Base-by-base conservation (phyloP, 306 rosid genomes). In the Trifolium dubium region DNA sequence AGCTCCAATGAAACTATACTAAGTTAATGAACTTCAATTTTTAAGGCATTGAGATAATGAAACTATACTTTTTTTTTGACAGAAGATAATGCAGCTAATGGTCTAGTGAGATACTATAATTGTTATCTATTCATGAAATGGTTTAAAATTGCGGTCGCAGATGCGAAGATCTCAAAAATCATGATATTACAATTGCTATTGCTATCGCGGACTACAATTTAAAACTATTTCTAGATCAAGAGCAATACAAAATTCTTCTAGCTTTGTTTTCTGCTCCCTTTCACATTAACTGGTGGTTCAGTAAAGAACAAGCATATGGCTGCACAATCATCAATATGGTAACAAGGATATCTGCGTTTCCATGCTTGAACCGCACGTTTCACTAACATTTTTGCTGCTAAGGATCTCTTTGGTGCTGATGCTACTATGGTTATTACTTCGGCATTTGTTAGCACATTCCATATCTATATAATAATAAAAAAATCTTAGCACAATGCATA, bases 401-500 rank as follows among this genome's bases (percentile, higher is more conserved):
- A 50, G 13, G 89, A 86, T 71, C 89, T 81, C 51, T 35, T 89
- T 77, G 69, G 85, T 23, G 92, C 87, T 5, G 92, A 86, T 43
- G 89, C 88, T 61, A 91, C 93, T 69, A 89, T 82, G 70, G 64
- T 83, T 47, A 93, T 80, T 41, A 88, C 97, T 76, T 91, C 91
- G 8, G 4, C 65, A 80, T 93, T 93, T 19, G 97, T 67, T 30
- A 93, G 59, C 46, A 86, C 97, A 82, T 88, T 93, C 98, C 97
- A 91, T 46, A 93, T 18, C 98, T 93, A 88, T 40, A 53, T 11
- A 62, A n/a, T 8, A 62, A 18, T 8, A 8, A 18, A 59, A 2
- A 34, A 44, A 1, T 3, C 11, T 32, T 72, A 71, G 15, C 14
- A 10, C 9, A 0, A 19, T 55, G 31, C 11, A 29, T 49, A 19